These are phyloP conservation scores for Pulicaria dysenterica DNA, from an alignment of 129 eudicot species.

Conservation along the genomic window DNA sequence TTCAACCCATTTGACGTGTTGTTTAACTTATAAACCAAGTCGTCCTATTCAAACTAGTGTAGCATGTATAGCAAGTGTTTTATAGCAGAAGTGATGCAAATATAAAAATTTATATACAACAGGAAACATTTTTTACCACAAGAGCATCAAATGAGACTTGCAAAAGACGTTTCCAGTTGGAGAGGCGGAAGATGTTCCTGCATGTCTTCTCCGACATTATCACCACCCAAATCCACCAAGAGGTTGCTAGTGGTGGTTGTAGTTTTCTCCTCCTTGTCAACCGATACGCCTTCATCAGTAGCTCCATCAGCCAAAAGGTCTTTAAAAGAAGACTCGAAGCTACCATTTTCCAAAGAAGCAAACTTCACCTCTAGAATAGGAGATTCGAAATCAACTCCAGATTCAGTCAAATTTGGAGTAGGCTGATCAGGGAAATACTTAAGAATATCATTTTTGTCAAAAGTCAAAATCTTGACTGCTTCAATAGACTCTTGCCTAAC, in stretches of 20 bases:
- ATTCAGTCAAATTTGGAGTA: constrained; percentile 14
- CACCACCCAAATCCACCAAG: constrained; percentile 46
- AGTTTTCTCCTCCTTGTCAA: constrained; percentile 8
- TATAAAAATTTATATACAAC: constrained; percentile 26
- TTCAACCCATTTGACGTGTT: too few species aligned
- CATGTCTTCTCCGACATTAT: constrained; percentile 25
- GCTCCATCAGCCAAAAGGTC: constrained; percentile 45
- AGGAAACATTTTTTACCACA: constrained; percentile 7
- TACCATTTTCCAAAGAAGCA: constrained; percentile 24
- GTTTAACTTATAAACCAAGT: too few species aligned
- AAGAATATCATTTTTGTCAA: constrained; percentile 33
- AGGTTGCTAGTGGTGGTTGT: constrained; percentile 7
- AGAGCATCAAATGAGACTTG: constrained; percentile 49
- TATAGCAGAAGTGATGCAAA: constrained; percentile 11
- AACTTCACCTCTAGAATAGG: constrained; percentile 78
- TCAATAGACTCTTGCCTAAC: constrained; percentile 9
- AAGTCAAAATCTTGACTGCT: background rate
- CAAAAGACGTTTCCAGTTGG: constrained; percentile 33
- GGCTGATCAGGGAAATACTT: constrained; percentile 31
- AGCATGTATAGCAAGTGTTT: constrained; percentile 5
- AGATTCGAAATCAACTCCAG: constrained; percentile 51
- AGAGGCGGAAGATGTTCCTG: constrained; percentile 27
- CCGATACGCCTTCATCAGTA: constrained; percentile 24
- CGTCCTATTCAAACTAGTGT: background rate
- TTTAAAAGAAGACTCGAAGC: constrained; percentile 43